These are phyloP conservation scores for Arabidopsis arenosa DNA, from an alignment of 345 rosid genomes.

Conservation along the genomic window DNA sequence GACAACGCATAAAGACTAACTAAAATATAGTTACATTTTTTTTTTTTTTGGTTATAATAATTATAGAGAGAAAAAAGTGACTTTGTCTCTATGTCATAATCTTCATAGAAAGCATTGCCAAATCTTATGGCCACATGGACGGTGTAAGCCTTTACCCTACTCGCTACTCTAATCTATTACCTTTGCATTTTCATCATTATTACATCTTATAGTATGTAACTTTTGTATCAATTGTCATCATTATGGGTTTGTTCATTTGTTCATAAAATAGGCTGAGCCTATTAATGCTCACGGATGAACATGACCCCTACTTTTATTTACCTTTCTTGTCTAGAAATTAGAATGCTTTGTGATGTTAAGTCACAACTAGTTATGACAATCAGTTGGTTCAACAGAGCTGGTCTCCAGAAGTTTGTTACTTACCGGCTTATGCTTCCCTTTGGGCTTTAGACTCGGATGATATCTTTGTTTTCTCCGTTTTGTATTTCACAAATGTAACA, in stretches of 20 bases:
- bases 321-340: conserved; percentile 19
- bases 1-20: conserved; percentile 48
- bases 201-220: conserved; percentile 37
- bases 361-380: conserved; percentile 37
- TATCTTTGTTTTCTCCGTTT: too few relatives aligned
- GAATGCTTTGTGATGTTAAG: conserved; percentile 39
- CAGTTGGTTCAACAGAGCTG: conserved; percentile 11
- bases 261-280: conserved; percentile 41
- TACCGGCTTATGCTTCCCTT: too few relatives aligned
- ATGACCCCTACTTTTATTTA: conserved; percentile 36
- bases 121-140: conserved; percentile 50
- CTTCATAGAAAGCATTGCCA: conserved; percentile 49
- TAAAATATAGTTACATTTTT: background rate
- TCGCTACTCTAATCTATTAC: conserved; percentile 31
- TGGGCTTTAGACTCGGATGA: too few relatives aligned
- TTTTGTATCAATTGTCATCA: conserved; percentile 41
- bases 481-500: too few relatives aligned
- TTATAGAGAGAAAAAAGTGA: conserved; percentile 42
- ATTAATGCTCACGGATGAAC: conserved; percentile 49
- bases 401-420: background rate
- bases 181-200: conserved; percentile 46
- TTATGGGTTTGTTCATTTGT: conserved; percentile 31
- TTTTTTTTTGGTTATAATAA: conserved; percentile 13
- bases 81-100: conserved; percentile 51
- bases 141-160: conserved; percentile 51